These are phyloP conservation scores for Spencermartinsiella ligniputridi DNA, from an alignment of 1,139 yeast species.

Conservation along the genomic window DNA sequence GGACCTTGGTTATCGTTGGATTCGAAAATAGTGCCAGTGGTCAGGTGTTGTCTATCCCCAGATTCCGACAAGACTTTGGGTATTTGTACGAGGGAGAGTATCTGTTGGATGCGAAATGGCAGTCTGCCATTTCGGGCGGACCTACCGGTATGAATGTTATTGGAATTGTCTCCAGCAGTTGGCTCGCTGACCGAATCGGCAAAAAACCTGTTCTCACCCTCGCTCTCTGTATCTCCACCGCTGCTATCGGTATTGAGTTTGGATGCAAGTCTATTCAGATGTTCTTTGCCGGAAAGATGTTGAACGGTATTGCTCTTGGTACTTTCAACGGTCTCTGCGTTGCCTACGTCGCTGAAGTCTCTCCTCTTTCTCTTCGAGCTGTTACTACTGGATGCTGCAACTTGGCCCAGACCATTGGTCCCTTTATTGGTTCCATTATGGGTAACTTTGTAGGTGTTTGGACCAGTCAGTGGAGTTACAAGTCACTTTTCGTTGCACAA, in stretches of 20 bases:
- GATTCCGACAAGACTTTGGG: slow-evolving; percentile 34
- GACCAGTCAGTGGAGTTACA: slow-evolving; percentile 33
- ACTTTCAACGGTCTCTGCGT: slow-evolving; percentile 21
- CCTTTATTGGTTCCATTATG: slow-evolving; percentile 27
- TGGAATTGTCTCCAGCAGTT: slow-evolving; percentile 20
- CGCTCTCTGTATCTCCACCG: slow-evolving; percentile 20
- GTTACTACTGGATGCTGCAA: slow-evolving; percentile 29
- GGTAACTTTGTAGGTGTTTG: slow-evolving; percentile 23
- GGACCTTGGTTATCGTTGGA: slow-evolving; percentile 16
- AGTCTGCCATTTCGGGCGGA: slow-evolving; percentile 34
- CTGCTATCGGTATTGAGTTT: slow-evolving; percentile 31
- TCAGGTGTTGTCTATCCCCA: slow-evolving; percentile 26
- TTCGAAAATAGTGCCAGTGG: slow-evolving; percentile 31
- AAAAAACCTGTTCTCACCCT: slow-evolving; percentile 19
- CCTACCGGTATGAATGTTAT: slow-evolving; percentile 28
- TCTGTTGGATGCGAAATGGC: slow-evolving; percentile 33
- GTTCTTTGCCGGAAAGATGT: slow-evolving; percentile 32
- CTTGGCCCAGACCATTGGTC: slow-evolving; percentile 34
- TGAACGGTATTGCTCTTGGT: slow-evolving; percentile 32
- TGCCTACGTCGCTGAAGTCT: slow-evolving; percentile 33
- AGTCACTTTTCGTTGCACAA: slow-evolving; percentile 49
- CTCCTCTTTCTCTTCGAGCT: slow-evolving; percentile 34
- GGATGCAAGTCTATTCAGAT: slow-evolving; percentile 26
- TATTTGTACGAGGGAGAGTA: slow-evolving; percentile 19
- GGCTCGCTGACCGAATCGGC: slow-evolving; percentile 24